Base-by-base conservation (phyloP, 257 asterid genomes). In the Scutellaria baicalensis region DNA sequence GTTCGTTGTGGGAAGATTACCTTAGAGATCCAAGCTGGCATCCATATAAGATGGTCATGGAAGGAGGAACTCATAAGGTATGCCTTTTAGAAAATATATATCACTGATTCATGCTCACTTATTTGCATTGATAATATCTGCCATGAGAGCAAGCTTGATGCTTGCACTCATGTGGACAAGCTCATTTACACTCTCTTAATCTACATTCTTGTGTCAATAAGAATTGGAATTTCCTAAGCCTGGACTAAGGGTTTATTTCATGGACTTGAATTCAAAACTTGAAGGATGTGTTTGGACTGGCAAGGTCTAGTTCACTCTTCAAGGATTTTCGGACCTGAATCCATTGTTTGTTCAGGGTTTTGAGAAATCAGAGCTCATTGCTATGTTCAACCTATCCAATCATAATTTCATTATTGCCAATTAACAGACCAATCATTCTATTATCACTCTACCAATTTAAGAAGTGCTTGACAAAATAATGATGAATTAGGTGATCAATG, bases 11-110 rank as follows among this genome's bases (percentile, higher is more conserved):
- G 95, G 94, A 90, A 11, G 85, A 82, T 61, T 9, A 78, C 78
- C 86, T 88, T 50, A 77, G 92, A 79, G 96, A 90, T 82, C 81
- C 96, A 72, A 78, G 56, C 72, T 90, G 97, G 97, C 88, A 90
- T 75, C 97, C 97, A 6, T 88, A 78, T 62, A 88, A 84, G 76
- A 44, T 86, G 69, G 76, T 86, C 76, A 57, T n/a, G 70, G 77
- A 36, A 47, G 97, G 87, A 67, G 94, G 50, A 31, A 64, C 76
- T 9, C 71, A 62, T 6, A 71, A 86, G 97, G 97, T 90, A 79
- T 48, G 71, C 65, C 38, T 68, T 76, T 66, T 62, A 13, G 54
- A 18, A n/a, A 10, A 14, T 31, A 31, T 70, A 35, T 21, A 39
- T 60, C 12, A 52, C 52, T 23, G 3, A 13, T 44, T 67, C 67